Conservation (phyloP, 2,329 filamentous ascomycete species). For the Orbilia ellipsospora region DNA sequence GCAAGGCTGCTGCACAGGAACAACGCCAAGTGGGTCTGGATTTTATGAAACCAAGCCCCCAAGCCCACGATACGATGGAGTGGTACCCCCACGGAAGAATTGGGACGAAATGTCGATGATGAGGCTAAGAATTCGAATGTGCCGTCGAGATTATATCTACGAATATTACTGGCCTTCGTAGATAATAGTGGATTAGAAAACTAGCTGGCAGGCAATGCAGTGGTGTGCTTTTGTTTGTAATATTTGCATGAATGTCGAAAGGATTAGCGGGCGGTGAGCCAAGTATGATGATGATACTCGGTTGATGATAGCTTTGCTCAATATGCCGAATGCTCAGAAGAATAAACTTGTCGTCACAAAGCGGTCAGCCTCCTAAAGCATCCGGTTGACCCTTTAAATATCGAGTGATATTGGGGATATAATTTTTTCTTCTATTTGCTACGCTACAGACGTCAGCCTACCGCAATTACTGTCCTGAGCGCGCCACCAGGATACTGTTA, state of each 20-base stretch:
- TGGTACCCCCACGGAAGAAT: constrained; percentile 26
- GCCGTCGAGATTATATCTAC: too few species aligned
- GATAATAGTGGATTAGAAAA: not conserved
- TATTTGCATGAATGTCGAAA: constrained; percentile 4
- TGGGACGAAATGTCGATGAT: constrained; percentile 2
- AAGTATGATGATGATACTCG: not conserved
- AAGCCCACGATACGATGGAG: constrained; percentile 9
- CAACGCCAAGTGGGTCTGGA: constrained; percentile 47
- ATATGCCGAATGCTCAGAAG: constrained; percentile 17
- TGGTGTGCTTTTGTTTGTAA: not conserved
- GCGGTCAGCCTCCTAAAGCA: constrained; percentile 22
- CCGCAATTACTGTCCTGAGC: constrained; percentile 1
- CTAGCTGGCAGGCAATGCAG: not conserved
- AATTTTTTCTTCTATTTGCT: constrained; percentile 17
- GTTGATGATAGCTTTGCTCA: not conserved
- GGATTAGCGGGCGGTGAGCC: not conserved
- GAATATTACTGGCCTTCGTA: too few species aligned
- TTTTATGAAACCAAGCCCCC: constrained; percentile 14
- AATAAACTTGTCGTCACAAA: constrained; percentile 16
- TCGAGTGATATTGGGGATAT: not conserved
- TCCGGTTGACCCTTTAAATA: constrained; percentile 18
- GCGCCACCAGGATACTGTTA: constrained; percentile 3
- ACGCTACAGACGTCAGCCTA: constrained; percentile 31
- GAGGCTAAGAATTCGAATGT: constrained; percentile 3
- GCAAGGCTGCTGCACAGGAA: constrained; percentile 35